These are phyloP conservation scores for Plenodomus tracheiphilus DNA, from an alignment of 2,329 filamentous ascomycete species.

Conservation along the genomic window DNA sequence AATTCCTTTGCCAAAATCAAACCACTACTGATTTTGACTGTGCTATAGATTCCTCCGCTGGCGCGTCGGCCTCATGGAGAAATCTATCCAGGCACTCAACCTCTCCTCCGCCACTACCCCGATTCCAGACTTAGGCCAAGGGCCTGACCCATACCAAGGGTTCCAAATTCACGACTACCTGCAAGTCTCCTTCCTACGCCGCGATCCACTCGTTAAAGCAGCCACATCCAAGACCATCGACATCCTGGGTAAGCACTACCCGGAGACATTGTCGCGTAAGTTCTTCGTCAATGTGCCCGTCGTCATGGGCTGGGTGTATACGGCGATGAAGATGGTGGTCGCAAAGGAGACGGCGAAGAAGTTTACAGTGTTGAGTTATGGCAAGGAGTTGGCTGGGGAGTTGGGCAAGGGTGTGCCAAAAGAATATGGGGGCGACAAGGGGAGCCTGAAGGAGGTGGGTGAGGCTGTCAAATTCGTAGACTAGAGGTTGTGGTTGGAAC, in stretches of 20 bases:
- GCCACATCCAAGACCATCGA: slow-evolving; percentile 81
- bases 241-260: slow-evolving; percentile 80
- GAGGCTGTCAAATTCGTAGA: slow-evolving; percentile 46
- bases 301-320: slow-evolving; percentile 79
- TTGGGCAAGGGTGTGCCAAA: slow-evolving; percentile 70
- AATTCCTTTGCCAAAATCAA: neutral
- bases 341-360: slow-evolving; percentile 54
- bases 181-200: slow-evolving; percentile 81
- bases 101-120: slow-evolving; percentile 69
- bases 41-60: slow-evolving; percentile 78
- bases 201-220: slow-evolving; percentile 74
- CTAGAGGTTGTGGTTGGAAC: neutral
- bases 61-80: slow-evolving; percentile 89
- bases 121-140: slow-evolving; percentile 68
- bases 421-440: slow-evolving; percentile 77
- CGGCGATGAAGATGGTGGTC: slow-evolving; percentile 52
- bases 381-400: slow-evolving; percentile 67
- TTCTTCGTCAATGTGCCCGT: slow-evolving; percentile 94
- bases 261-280: slow-evolving; percentile 86
- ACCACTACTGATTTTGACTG: neutral
- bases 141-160: slow-evolving; percentile 82
- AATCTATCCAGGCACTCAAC: slow-evolving; percentile 74
- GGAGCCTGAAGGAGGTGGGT: slow-evolving; percentile 50
- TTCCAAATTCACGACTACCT: slow-evolving; percentile 94
- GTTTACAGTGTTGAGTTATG: slow-evolving; percentile 58